Evolutionary conservation across 1,284 basidiomycete species (phyloP), one percentile per base, ranked within the genome.

Genomic region (Thecaphora thlaspeos): DNA sequence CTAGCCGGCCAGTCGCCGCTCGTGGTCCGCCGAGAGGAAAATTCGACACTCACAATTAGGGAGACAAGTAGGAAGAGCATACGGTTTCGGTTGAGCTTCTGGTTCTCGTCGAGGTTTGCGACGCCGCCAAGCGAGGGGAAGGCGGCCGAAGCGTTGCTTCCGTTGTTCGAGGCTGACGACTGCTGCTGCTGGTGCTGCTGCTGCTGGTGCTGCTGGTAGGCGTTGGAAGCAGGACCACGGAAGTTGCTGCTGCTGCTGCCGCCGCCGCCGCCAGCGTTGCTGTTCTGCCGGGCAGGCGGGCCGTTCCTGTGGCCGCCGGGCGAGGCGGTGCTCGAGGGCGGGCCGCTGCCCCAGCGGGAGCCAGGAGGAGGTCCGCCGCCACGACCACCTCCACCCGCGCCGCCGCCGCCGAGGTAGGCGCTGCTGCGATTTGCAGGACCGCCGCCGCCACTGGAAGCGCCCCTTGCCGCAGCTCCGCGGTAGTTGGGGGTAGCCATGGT

Each of bases 41-140:
- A n/a, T n/a, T n/a, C 21, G 26, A 48, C 28, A 45, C 55, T 30
- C 28, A 30, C 28, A 18, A 72, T 49, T 21, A 72, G 55, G 19
- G 58, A 62, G 42, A 68, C 56, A 14, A 72, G 61, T 39, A 72
- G 36, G 43, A 70, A 70, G 52, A 66, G 52, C 18, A 66, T 54
- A 41, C 70, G 65, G 23, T 67, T 59, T 34, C 53, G 59, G 64
- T 68, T 68, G 47, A 56, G 51, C 40, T 52, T 63, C 41, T 65
- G 62, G 12, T 52, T 46, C 34, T 65, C 59, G 39, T 51, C 42
- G 26, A 55, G 55, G 18, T 42, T 24, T 19, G 46, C 11, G 9
- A 22, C 38, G n/a, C 48, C 45, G 24, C 44, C 54, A 12, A 62
- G 43, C 12, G 63, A 58, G 12, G 63, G 52, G 41, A 61, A 61